Percentiles rank a stretch among this genome's conserved stretches.
Conservation (phyloP, 1,284 basidiomycete genomes). For the Coniferiporia weirii region DNA sequence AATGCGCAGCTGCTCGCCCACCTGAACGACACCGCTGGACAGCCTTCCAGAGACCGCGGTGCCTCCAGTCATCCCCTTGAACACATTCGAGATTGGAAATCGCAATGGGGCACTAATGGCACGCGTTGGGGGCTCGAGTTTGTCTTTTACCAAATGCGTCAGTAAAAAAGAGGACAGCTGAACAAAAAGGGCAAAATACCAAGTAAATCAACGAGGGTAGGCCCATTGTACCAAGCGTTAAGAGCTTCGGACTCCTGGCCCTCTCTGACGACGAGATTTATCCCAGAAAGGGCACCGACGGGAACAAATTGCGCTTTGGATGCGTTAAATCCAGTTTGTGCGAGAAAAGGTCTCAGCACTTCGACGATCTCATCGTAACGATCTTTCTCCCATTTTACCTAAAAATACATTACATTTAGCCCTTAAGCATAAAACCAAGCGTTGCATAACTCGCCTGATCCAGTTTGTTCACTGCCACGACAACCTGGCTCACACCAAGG, state of each 20-base stretch:
- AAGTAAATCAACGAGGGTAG: conserved; percentile 79
- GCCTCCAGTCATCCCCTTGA: conserved; percentile 82
- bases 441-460: conserved; percentile 59
- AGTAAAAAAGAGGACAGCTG: background rate
- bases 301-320: conserved; percentile 83
- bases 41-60: conserved; percentile 84
- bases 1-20: conserved; percentile 83
- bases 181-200: conserved; percentile 38
- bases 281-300: conserved; percentile 85
- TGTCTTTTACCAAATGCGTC: conserved; percentile 45
- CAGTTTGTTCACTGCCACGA: conserved; percentile 94
- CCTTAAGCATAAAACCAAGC: background rate
- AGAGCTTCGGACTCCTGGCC: conserved; percentile 46
- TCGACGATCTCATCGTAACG: conserved; percentile 85
- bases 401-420: conserved; percentile 14
- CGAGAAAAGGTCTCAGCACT: conserved; percentile 75
- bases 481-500: conserved; percentile 89
- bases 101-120: conserved; percentile 77
- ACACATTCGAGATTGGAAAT: conserved; percentile 92
- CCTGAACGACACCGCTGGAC: conserved; percentile 84
- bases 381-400: conserved; percentile 81
- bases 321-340: conserved; percentile 81
- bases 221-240: conserved; percentile 79
- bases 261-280: conserved; percentile 68
- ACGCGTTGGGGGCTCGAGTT: conserved; percentile 75